phyloP scores from a whole-genome alignment of 768 basidiomycete species.

The Astraeus odoratus region DNA sequence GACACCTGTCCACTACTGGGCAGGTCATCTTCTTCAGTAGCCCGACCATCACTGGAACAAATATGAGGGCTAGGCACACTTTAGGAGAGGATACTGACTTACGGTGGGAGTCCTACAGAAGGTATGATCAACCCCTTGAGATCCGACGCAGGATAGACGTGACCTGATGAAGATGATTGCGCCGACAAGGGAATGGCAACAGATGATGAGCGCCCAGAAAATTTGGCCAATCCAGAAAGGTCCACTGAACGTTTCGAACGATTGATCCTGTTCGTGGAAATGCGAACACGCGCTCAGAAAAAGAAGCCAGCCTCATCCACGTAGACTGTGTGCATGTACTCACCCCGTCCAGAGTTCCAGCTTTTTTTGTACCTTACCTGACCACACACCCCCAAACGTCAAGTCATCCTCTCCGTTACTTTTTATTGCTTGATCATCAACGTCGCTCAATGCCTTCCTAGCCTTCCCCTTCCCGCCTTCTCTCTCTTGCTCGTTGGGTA shows the following conservation, averaged over 20 bases:
- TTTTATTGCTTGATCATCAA: conserved; percentile 20
- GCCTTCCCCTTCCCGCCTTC: conserved; percentile 25
- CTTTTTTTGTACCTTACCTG: conserved; percentile 39
- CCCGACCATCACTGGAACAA: conserved; percentile 15
- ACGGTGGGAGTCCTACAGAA: conserved; percentile 36
- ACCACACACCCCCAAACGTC: conserved; percentile 31
- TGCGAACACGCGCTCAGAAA: background rate
- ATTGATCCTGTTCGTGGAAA: conserved; percentile 24
- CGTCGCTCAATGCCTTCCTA: conserved; percentile 24
- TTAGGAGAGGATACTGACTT: conserved; percentile 6
- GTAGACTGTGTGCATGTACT: no score
- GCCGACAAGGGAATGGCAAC: conserved; percentile 26
- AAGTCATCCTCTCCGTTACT: conserved; percentile 25
- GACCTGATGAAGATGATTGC: conserved; percentile 30
- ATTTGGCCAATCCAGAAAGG: conserved; percentile 18
- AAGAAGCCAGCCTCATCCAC: no score
- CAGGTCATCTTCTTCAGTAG: conserved; percentile 55
- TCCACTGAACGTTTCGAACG: conserved; percentile 28
- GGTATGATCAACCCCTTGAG: conserved; percentile 27
- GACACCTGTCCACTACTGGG: conserved; percentile 75
- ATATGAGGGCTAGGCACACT: conserved; percentile 9
- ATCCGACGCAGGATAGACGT: conserved; percentile 21
- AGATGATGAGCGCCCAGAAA: conserved; percentile 18
- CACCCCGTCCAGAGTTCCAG: conserved; percentile 45
- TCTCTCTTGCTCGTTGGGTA: conserved; percentile 20